These are phyloP conservation scores for Megacollybia marginata DNA, from an alignment of 768 basidiomycete species.

Conservation along the genomic window DNA sequence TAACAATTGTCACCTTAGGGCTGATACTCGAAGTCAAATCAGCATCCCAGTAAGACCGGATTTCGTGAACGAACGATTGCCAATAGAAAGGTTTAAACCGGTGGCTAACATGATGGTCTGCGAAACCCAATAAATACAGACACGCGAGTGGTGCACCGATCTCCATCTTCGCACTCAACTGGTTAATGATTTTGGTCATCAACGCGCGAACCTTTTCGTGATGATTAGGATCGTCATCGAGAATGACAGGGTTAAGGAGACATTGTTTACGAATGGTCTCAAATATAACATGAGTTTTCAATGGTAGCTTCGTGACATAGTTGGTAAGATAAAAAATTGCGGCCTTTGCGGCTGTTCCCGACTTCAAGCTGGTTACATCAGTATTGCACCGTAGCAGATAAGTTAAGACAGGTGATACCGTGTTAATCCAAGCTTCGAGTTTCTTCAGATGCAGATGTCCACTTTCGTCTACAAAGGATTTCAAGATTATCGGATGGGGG, in stretches of 20 bases:
- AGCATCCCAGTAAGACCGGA: no score
- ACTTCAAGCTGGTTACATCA: conserved; percentile 14
- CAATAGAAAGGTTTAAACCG: no score
- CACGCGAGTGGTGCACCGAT: no score
- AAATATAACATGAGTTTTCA: conserved; percentile 19
- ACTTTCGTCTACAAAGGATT: no score
- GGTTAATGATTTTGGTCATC: conserved; percentile 15
- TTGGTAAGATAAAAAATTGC: conserved; percentile 18
- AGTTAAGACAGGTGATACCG: conserved; percentile 13
- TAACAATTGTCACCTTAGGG: no score
- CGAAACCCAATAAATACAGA: no score
- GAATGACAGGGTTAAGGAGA: conserved; percentile 6
- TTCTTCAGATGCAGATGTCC: no score
- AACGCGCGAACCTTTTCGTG: conserved; percentile 8
- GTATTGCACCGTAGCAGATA: conserved; percentile 18
- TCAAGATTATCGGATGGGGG: no score
- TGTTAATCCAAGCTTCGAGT: conserved; percentile 15
- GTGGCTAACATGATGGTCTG: no score
- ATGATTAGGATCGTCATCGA: conserved; percentile 11
- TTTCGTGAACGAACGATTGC: no score
- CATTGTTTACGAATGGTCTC: conserved; percentile 7
- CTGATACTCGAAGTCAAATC: no score
- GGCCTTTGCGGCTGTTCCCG: conserved; percentile 17
- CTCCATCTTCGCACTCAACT: conserved; percentile 1
- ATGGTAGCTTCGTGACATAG: conserved; percentile 17